These are phyloP conservation scores for Skeletonema marinoi DNA, from an alignment of 108 stramenopile species.

Conservation along the genomic window DNA sequence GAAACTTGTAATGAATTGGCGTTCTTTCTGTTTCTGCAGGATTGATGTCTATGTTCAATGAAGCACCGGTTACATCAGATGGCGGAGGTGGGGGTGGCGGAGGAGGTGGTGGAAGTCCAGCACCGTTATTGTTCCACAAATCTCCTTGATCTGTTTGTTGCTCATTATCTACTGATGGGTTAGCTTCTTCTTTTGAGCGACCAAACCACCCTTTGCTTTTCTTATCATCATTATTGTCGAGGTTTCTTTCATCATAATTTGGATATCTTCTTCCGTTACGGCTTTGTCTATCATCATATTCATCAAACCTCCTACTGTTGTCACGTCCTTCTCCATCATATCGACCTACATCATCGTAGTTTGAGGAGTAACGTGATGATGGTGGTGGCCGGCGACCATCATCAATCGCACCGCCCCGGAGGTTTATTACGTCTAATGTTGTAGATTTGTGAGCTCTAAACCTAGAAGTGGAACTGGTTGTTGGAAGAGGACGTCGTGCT, in stretches of 20 bases:
- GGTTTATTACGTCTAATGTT: neutral
- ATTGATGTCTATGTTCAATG: constrained; percentile 20
- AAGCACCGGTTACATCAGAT: neutral
- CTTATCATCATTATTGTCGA: neutral
- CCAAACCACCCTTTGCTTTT: constrained; percentile 2
- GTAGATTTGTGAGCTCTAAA: neutral
- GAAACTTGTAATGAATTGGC: constrained; percentile 51
- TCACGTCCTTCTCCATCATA: neutral
- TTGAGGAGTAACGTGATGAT: neutral
- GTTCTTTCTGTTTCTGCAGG: constrained; percentile 40
- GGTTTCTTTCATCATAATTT: neutral
- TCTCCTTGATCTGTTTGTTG: neutral
- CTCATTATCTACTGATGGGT: neutral
- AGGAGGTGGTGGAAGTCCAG: constrained; percentile 15
- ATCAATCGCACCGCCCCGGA: neutral
- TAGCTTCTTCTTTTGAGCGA: neutral
- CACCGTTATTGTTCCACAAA: neutral
- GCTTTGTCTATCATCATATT: neutral
- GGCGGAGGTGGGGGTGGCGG: constrained; percentile 26
- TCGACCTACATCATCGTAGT: neutral
- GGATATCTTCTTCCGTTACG: neutral
- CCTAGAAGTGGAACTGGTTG: neutral
- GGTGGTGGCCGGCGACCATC: neutral
- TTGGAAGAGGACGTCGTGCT: neutral
- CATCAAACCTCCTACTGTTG: neutral